Base-by-base conservation (phyloP, 2,329 filamentous ascomycete genomes). In the Xylariales sp. region DNA sequence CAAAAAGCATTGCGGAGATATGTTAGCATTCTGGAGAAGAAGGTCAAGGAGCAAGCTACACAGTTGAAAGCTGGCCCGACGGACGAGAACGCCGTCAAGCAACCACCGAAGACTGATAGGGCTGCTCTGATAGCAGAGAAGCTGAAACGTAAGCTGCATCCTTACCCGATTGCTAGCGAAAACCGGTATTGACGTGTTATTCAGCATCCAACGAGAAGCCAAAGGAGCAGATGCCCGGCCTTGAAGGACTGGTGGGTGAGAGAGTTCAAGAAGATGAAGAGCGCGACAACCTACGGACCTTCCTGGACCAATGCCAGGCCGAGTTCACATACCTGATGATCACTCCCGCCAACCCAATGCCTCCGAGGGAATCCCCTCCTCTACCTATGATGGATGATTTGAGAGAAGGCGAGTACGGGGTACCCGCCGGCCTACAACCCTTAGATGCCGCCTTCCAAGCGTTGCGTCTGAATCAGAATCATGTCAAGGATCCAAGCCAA, bases 1-100 rank as follows among this genome's bases (percentile, higher is more conserved):
- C 90, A 95, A 56, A 89, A 90, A 64, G 88, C 89, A 24, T 69
- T 96, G 41, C 89, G 88, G 61, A 89, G 89, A 69, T 94, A 96
- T 59, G 86, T 97, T 45, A 75, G 82, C 41, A 88, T 97, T 66
- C 75, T 97, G 48, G 90, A 97, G 68, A 80, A 82, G 54, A 93
- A 91, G 48, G 72, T 96, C 56, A 89, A 86, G 64, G 85, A 88
- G 48, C 88, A 95, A 67, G 76, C 86, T 16, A 76, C 78, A 40
- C 84, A 89, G 66, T 72, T 79, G 46, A 86, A 82, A 49, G 29
- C 58, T 18, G 57, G 59, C n/a, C 49, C 70, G 60, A 55, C 67
- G 67, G 36, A 54, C 60, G 49, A 71, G 61, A 48, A 72, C 63
- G 58, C 65, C 11, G 72, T 76, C 46, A 73, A 74, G 46, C 49